Conservation (phyloP, 2,329 filamentous ascomycete species). For the Neonectria hederae region DNA sequence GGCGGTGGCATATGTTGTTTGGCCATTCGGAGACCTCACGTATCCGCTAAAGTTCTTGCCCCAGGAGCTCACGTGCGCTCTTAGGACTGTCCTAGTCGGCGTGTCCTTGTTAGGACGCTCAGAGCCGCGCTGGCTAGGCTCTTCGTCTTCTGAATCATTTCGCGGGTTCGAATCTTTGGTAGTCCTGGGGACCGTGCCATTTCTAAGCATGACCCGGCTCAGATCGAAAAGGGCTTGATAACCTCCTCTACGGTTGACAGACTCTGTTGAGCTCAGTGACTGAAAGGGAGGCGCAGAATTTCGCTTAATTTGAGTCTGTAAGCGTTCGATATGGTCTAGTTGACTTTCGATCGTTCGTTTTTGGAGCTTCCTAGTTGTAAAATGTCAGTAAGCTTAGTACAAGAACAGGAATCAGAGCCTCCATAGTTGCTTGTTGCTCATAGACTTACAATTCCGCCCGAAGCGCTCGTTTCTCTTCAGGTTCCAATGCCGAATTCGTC, state of each 20-base stretch:
- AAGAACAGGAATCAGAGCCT: not conserved
- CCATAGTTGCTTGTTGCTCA: not conserved
- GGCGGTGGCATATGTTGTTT: not conserved
- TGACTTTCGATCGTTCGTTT: not conserved
- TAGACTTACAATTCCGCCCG: not conserved
- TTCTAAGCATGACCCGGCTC: not conserved
- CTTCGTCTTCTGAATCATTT: too few relatives aligned
- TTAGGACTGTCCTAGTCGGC: not conserved
- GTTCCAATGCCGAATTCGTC: too few relatives aligned
- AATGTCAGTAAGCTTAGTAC: too few relatives aligned
- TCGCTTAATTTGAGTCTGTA: not conserved
- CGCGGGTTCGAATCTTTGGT: not conserved
- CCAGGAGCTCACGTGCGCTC: not conserved
- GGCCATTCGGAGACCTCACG: not conserved
- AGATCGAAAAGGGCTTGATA: not conserved
- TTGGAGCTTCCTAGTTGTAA: not conserved
- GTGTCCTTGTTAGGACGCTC: not conserved
- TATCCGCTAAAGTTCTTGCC: not conserved
- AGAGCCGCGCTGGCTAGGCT: not conserved
- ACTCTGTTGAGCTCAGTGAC: not conserved
- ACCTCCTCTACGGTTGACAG: not conserved
- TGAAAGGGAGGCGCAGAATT: not conserved
- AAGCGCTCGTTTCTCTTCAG: not conserved
- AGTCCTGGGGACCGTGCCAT: not conserved
- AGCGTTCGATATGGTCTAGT: not conserved